These are phyloP conservation scores for Cryptococcus sp. DNA, from an alignment of 1,284 basidiomycete species.

Conservation along the genomic window DNA sequence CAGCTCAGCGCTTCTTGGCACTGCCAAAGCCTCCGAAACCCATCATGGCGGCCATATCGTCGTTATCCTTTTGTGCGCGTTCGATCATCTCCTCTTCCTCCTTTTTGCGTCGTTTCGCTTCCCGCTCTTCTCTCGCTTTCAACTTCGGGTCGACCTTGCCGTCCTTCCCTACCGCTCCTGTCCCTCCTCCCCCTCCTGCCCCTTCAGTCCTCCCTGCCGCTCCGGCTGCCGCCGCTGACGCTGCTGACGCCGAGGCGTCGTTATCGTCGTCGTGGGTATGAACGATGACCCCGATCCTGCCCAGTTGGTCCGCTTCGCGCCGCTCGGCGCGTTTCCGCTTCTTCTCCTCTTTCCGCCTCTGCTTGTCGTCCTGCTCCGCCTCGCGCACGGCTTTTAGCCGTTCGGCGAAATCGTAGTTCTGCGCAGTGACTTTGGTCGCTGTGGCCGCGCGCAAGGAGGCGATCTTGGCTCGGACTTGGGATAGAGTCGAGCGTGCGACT, in stretches of 20 bases:
- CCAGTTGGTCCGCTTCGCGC: constrained; percentile 33
- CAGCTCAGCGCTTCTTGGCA: constrained; percentile 61
- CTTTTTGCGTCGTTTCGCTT: constrained; percentile 17
- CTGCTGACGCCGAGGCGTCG: no score
- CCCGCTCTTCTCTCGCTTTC: constrained; percentile 3
- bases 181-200: constrained; percentile 9
- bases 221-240: constrained; percentile 4
- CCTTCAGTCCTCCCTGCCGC: constrained; percentile 9
- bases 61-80: constrained; percentile 58
- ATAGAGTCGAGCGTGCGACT: constrained; percentile 82
- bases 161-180: constrained; percentile 13
- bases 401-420: constrained; percentile 89
- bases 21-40: constrained; percentile 84
- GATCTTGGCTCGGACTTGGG: constrained; percentile 88
- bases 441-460: constrained; percentile 83
- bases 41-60: constrained; percentile 87
- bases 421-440: constrained; percentile 73
- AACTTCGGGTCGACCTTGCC: neutral
- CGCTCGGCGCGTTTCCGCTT: constrained; percentile 47
- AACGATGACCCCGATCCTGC: constrained; percentile 24
- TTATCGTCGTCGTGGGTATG: constrained; percentile 13
- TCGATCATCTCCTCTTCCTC: constrained; percentile 60
- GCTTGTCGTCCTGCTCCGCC: constrained; percentile 51
- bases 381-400: constrained; percentile 80
- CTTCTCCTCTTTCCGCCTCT: constrained; percentile 66